Percentiles rank a stretch among this genome's conserved stretches.
phyloP scores from a whole-genome alignment of 108 stramenopile species.

The Cylindrotheca closterium region DNA sequence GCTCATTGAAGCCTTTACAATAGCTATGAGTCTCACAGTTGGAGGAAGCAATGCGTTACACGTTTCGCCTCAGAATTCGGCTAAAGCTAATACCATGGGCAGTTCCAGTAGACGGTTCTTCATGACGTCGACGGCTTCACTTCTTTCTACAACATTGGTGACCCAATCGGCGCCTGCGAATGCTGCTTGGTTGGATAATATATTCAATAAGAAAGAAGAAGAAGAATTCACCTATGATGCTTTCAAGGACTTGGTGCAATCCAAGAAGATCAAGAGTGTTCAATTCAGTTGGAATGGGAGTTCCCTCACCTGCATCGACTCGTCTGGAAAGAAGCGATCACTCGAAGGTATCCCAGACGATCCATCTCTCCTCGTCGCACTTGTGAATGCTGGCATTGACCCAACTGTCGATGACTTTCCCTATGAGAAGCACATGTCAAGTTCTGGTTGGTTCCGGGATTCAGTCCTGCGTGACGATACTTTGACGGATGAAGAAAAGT shows the following conservation, averaged over 20 bases:
- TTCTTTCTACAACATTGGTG: no score
- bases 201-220: no score
- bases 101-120: no score
- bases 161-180: no score
- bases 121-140: no score
- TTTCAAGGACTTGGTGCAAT: slow-evolving; percentile 1
- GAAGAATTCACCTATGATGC: neutral
- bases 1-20: no score
- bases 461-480: neutral
- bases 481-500: slow-evolving; percentile 9
- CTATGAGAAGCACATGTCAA: neutral
- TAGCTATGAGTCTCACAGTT: no score
- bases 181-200: no score
- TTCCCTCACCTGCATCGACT: neutral
- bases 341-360: neutral
- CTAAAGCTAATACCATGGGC: no score
- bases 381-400: neutral
- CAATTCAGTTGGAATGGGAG: neutral
- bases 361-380: neutral
- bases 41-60: no score
- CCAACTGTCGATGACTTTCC: neutral
- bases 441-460: slow-evolving; percentile 2
- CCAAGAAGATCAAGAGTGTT: neutral
- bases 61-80: no score
- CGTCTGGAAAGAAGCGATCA: neutral